Percentiles rank a stretch among this genome's conserved stretches.
phyloP scores from a whole-genome alignment of 192 early-diverging fungal species.

The Haplosporangium gracile region DNA sequence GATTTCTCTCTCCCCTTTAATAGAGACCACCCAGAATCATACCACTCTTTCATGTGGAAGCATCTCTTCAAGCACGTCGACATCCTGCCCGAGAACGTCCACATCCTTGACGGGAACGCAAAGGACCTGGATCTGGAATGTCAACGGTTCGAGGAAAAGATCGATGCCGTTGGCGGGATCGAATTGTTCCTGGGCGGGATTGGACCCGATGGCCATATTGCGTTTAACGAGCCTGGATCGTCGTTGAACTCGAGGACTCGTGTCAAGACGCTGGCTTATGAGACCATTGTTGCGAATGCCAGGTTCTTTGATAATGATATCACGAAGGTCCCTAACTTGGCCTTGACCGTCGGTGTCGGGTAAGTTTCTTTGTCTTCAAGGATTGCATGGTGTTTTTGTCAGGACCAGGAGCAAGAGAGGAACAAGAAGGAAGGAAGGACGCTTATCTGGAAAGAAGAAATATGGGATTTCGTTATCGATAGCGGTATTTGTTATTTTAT shows the following conservation, averaged over 20 bases:
- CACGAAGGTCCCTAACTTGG: constrained; percentile 86
- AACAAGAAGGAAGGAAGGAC: not conserved
- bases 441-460: not conserved
- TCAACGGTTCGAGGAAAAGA: constrained; percentile 81
- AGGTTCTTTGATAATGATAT: constrained; percentile 90
- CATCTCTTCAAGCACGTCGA: constrained; percentile 89
- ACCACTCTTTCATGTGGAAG: constrained; percentile 93
- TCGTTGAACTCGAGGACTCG: constrained; percentile 84
- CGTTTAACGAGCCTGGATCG: constrained; percentile 93
- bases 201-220: constrained; percentile 92
- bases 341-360: constrained; percentile 89
- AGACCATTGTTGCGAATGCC: constrained; percentile 88
- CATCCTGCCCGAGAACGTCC: constrained; percentile 84
- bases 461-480: not conserved
- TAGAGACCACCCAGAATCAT: constrained; percentile 86
- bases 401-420: not conserved
- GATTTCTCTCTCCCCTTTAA: not conserved
- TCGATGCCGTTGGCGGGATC: constrained; percentile 82
- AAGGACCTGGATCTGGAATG: constrained; percentile 85
- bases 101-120: constrained; percentile 89
- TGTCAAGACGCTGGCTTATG: constrained; percentile 90
- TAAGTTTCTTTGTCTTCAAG: constrained; percentile 33
- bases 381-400: not conserved
- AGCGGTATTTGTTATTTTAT: not conserved
- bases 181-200: constrained; percentile 92